Evolutionary conservation across 2,329 filamentous ascomycete species (phyloP), one percentile per base, ranked within the genome.

Genomic region (Colletotrichum plurivorum): DNA sequence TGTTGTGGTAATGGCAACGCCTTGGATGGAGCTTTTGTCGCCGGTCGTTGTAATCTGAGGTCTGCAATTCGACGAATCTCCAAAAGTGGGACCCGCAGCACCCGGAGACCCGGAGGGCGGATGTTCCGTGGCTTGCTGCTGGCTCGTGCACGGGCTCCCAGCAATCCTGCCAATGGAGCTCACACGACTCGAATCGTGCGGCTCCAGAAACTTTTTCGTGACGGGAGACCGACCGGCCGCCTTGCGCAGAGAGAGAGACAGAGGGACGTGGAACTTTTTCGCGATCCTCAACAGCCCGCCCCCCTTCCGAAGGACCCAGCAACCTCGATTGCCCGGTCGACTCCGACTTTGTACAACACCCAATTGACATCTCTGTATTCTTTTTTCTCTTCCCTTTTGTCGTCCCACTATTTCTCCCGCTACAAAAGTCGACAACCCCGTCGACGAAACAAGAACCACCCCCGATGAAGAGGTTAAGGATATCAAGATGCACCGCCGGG

Each of bases 391-490:
- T 49, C 56, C 51, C 27, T 16, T 52, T 46, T 45, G 31, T 9
- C 41, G 57, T 49, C 56, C 51, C 27, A 16, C 46, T 36, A 27
- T 45, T 27, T 48, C 8, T 41, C 15, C 52, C 22, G 22, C 16
- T 20, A 51, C 31, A 22, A n/a, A 53, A 54, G 16, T 20, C 43
- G 20, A 53, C 43, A 46, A 43, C 72, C 31, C 46, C 65, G 16
- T 25, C 10, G 20, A 36, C 51, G 10, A 36, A 36, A 36, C 31
- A 36, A 36, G 31, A 36, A n/a, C 13, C 41, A 20, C 45, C 46
- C 66, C 67, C 74, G 71, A 84, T 84, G 82, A 83, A 81, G 80
- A 79, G 81, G 76, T 75, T 81, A 80, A 79, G 80, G 75, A 73
- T 78, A 71, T 76, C 80, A 76, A 77, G 76, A 80, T 83, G 79